Conservation (phyloP, 805 yeast species). For the Starmera quercuum region DNA sequence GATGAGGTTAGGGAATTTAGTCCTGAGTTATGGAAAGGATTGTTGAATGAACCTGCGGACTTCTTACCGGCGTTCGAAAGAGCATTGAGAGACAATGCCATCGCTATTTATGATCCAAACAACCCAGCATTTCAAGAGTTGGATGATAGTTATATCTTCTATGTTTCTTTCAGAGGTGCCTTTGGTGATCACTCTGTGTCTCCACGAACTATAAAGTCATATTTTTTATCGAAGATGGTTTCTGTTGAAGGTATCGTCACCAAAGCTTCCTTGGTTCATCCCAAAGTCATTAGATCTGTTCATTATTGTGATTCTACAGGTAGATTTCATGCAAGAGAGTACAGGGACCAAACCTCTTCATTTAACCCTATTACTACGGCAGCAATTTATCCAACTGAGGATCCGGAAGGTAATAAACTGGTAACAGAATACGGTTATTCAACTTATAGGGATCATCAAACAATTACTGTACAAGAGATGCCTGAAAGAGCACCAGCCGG, state of each 20-base stretch:
- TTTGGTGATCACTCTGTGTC: conserved; percentile 84
- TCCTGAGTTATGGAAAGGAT: conserved; percentile 66
- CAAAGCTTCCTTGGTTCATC: conserved; percentile 85
- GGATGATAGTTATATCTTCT: conserved; percentile 56
- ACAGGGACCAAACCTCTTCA: conserved; percentile 87
- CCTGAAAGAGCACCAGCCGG: conserved; percentile 98
- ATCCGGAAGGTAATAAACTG: conserved; percentile 81
- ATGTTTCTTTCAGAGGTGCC: conserved; percentile 80
- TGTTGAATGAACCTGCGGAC: conserved; percentile 72
- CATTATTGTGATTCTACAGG: conserved; percentile 85
- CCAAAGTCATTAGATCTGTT: conserved; percentile 84
- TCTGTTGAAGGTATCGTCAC: conserved; percentile 95
- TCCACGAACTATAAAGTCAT: conserved; percentile 80
- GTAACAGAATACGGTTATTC: conserved; percentile 89
- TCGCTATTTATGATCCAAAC: conserved; percentile 60
- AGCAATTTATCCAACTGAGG: conserved; percentile 88
- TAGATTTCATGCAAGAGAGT: conserved; percentile 83
- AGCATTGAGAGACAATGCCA: conserved; percentile 75
- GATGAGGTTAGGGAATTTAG: conserved; percentile 89
- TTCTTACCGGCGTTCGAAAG: conserved; percentile 83
- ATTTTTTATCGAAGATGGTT: conserved; percentile 70
- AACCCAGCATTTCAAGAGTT: conserved; percentile 44
- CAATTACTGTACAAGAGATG: conserved; percentile 90
- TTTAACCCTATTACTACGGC: conserved; percentile 78
- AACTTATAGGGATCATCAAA: conserved; percentile 91